Base-by-base conservation (phyloP, 2,329 filamentous ascomycete species). In the Ploettnerulaceae sp. region DNA sequence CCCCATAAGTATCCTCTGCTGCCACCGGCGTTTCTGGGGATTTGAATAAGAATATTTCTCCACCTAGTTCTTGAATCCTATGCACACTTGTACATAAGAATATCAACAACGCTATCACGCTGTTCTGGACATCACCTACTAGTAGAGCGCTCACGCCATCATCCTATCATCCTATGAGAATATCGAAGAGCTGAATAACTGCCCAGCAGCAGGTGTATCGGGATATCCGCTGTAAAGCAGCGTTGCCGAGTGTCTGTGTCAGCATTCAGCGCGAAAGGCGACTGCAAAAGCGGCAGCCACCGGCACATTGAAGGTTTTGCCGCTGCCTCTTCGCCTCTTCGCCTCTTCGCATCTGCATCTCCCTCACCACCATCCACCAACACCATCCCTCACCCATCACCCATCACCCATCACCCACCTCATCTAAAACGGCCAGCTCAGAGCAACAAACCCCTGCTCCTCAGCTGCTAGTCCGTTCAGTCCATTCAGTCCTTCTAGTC, bases 391-490 rank as follows among this genome's bases (percentile, higher is more conserved):
- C 47, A 54, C 29, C 38, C 33, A 29, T 18, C 33, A 32, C 24
- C 6, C 18, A 17, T 29, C 25, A 17, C 38, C 38, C 7, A n/a
- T n/a, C n/a, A n/a, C n/a, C n/a, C n/a, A n/a, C n/a, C n/a, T n/a
- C n/a, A n/a, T n/a, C n/a, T n/a, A n/a, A n/a, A n/a, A n/a, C n/a
- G n/a, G n/a, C n/a, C n/a, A n/a, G n/a, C n/a, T n/a, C 41, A 36
- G 41, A 42, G 39, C 29, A 9, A 8, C 24, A 39, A 14, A 29
- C 42, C 43, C 45, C 15, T 25, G 21, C 28, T 17, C 35, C 53
- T 53, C 54, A 56, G 50, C 53, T 52, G 49, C 40, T 37, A 50
- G 31, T 51, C 46, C n/a, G n/a, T n/a, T n/a, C n/a, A n/a, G n/a
- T n/a, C n/a, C n/a, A n/a, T n/a, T n/a, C n/a, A n/a, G n/a, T n/a